Evolutionary conservation across 1,284 basidiomycete species (phyloP), one percentile per base, ranked within the genome.

Genomic region (Cyathus olla): DNA sequence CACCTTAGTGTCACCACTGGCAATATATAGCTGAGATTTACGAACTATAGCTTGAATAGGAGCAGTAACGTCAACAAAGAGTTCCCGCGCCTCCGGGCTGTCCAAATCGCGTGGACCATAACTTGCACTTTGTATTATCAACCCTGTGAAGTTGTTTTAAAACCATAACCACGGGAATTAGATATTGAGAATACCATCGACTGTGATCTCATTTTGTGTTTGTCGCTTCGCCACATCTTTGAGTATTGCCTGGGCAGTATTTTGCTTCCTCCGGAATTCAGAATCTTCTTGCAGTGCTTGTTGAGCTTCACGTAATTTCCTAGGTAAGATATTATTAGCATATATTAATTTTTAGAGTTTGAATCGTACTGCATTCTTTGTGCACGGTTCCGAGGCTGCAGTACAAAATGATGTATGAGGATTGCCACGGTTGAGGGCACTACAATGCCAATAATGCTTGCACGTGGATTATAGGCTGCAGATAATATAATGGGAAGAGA

Each of bases 31-130:
- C 72, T 95, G 93, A 51, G 91, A 91, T 65, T 91, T 86, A 65
- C 87, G 85, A 49, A 97, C 93, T 19, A 97, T 83, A 26, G 94
- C 90, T 80, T 97, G 95, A 28, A 97, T 72, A 3, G 96, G 88
- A 31, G 93, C 81, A 21, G 90, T 92, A 40, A 96, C 94, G 75
- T 96, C 90, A 65, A 95, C 85, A 49, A 84, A 79, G 27, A 92
- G 80, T 55, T 86, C 87, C 59, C 80, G 75, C 80, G 75, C 78
- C 35, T 37, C 60, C 81, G 82, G 55, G 83, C 83, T 64, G 87
- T 84, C 52, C 82, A 81, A 63, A 87, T 85, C 31, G 77, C 73
- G 48, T 37, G 51, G 28, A 46, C 91, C 90, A 74, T 95, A 96
- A 40, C 78, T 83, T 3, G 93, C 94, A 59, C 90, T 86, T 44